A percentile compares a stretch with the other conserved stretches of the same genome.
phyloP scores from a whole-genome alignment of 305 asterid species.

The Fraxinus platypoda region DNA sequence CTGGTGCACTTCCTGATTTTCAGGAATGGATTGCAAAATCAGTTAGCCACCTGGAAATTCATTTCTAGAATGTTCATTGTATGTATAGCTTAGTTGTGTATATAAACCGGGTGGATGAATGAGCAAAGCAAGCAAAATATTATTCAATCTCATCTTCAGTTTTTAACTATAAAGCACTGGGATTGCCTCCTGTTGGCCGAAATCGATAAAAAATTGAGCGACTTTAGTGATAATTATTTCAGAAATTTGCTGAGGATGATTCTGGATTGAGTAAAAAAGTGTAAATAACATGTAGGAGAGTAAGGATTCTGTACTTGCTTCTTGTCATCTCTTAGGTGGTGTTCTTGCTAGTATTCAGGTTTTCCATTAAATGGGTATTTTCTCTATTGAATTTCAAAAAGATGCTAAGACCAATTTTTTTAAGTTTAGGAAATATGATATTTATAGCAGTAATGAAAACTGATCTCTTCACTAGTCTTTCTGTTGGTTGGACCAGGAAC shows the following conservation, averaged over 20 bases:
- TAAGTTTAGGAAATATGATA: background rate
- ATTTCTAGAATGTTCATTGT: too few relatives aligned
- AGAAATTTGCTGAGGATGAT: background rate
- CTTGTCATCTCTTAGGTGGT: background rate
- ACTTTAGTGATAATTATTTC: background rate
- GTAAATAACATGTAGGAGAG: constrained; percentile 1
- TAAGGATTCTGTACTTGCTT: background rate
- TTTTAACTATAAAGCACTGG: background rate
- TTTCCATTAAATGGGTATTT: background rate
- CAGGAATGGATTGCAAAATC: too few relatives aligned
- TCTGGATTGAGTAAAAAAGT: background rate
- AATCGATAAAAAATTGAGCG: background rate
- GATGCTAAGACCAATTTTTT: too few relatives aligned
- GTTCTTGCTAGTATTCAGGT: background rate
- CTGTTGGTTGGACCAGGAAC: background rate
- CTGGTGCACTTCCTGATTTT: too few relatives aligned
- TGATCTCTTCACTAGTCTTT: background rate
- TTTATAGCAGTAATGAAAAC: background rate
- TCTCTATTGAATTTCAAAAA: background rate
- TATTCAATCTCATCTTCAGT: too few relatives aligned
- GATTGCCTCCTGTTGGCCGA: constrained; percentile 15
- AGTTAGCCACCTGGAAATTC: too few relatives aligned
- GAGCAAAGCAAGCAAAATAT: too few relatives aligned
- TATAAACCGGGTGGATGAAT: too few relatives aligned
- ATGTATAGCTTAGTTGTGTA: too few relatives aligned